phyloP scores from a whole-genome alignment of 352 stramenopile species.

The Phytopythium delawarense region DNA sequence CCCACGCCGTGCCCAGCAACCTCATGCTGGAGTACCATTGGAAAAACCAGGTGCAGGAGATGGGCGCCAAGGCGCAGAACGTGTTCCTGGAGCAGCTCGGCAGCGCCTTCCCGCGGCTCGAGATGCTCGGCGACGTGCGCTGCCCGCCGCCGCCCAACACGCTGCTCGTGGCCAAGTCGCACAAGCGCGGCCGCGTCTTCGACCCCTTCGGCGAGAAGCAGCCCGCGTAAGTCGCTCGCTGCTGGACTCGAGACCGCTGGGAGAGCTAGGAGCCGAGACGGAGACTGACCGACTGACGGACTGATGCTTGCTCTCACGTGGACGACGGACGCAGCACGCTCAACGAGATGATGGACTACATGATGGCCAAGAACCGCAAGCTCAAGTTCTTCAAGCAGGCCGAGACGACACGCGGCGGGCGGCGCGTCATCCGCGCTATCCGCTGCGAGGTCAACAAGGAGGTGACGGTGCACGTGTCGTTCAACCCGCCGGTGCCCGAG shows the following conservation, averaged over 20 bases:
- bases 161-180: constrained; percentile 77
- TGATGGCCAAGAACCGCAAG: constrained; percentile 86
- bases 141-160: constrained; percentile 62
- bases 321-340: constrained; percentile 33
- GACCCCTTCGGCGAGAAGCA: constrained; percentile 83
- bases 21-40: constrained; percentile 89
- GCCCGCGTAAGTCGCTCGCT: constrained; percentile 36
- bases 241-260: not conserved
- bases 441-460: constrained; percentile 87
- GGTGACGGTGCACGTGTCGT: constrained; percentile 76
- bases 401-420: constrained; percentile 77
- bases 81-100: constrained; percentile 77
- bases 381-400: constrained; percentile 88
- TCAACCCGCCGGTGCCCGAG: constrained; percentile 77
- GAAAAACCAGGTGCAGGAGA: constrained; percentile 88
- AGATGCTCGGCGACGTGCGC: constrained; percentile 79
- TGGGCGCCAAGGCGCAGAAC: constrained; percentile 77
- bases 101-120: constrained; percentile 64
- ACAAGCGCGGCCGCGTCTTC: constrained; percentile 80
- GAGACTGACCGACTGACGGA: not conserved
- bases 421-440: constrained; percentile 85
- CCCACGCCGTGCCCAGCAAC: constrained; percentile 29
- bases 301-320: not conserved
- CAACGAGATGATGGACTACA: constrained; percentile 89
- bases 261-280: not conserved